Base-by-base conservation (phyloP, 2,329 filamentous ascomycete genomes). In the Cladophialophora yegresii region DNA sequence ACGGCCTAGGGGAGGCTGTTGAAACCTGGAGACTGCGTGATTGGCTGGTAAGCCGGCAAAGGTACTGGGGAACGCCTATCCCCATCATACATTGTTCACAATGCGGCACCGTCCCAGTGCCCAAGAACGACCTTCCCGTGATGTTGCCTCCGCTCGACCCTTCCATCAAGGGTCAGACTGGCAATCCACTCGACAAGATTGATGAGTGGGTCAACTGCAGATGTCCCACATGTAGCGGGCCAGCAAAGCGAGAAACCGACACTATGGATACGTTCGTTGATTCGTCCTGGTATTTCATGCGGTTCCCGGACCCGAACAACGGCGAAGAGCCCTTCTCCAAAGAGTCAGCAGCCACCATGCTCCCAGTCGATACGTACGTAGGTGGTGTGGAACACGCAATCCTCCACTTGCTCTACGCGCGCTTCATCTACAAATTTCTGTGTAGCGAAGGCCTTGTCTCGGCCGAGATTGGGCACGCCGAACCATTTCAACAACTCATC, bases 191-290 rank as follows among this genome's bases (percentile, higher is more conserved):
- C 20, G 89, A 90, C 69, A 83, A 85, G 22, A 86, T 87, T 1
- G 78, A 86, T 12, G 85, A 89, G 7, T 96, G 91, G 87, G 82
- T 91, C 53, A 86, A 92, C 71, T 90, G 87, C 0, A 75, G 81
- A 2, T 96, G 92, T 73, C 92, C 92, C 22, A 77, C 72, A 54
- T 96, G 92, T 72, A 79, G 83, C 16, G 82, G 84, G 1, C 78
- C 85, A 26, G 92, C 91, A 6, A 89, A 87, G 74, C 85, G 92
- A 68, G 92, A 96, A 69, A 96, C 92, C 0, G 92, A 96, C 75
- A 96, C 92, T 2, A 96, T 96, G 92, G 92, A 96, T 75, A 96
- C 92, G 0, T 96, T 96, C 77, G 92, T 96, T 66, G 92, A 96
- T 77, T 96, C 92, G 1, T 96, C 92, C 60, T 96, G 92, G 92